These are phyloP conservation scores for Byssoonygena ceratinophila DNA, from an alignment of 2,329 filamentous ascomycete genomes.

Conservation along the genomic window DNA sequence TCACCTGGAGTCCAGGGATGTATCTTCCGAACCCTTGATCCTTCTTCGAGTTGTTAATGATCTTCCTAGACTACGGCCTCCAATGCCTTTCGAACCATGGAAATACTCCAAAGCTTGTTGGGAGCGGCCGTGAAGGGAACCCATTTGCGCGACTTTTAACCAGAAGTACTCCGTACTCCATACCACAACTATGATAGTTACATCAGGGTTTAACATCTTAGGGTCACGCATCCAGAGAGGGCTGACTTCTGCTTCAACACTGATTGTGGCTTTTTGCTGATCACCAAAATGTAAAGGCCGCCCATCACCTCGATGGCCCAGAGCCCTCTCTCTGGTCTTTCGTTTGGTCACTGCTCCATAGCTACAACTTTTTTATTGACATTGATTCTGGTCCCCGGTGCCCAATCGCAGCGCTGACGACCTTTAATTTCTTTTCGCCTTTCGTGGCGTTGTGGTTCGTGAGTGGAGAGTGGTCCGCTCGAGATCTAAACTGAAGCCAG, in stretches of 20 bases:
- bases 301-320: slow-evolving; percentile 6
- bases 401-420: slow-evolving; percentile 9
- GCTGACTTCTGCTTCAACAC: not conserved
- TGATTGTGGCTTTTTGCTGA: slow-evolving; percentile 12
- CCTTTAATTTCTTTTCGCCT: slow-evolving; percentile 10
- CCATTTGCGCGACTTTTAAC: too few species aligned
- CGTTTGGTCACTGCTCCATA: slow-evolving; percentile 8
- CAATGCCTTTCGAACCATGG: slow-evolving; percentile 5
- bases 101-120: slow-evolving; percentile 7
- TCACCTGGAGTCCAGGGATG: slow-evolving; percentile 2
- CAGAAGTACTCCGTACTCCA: too few species aligned
- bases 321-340: not conserved
- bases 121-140: not conserved
- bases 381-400: not conserved
- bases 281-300: slow-evolving; percentile 2
- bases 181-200: not conserved
- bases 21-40: slow-evolving; percentile 6
- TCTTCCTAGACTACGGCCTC: slow-evolving; percentile 9
- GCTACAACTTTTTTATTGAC: not conserved
- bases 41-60: slow-evolving; percentile 8
- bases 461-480: slow-evolving; percentile 13
- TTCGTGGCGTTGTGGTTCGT: slow-evolving; percentile 11
- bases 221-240: too few species aligned
- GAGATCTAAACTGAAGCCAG: slow-evolving; percentile 6
- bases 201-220: too few species aligned